These are phyloP conservation scores for Panaeolus papilionaceus DNA, from an alignment of 768 basidiomycete species.

Conservation along the genomic window DNA sequence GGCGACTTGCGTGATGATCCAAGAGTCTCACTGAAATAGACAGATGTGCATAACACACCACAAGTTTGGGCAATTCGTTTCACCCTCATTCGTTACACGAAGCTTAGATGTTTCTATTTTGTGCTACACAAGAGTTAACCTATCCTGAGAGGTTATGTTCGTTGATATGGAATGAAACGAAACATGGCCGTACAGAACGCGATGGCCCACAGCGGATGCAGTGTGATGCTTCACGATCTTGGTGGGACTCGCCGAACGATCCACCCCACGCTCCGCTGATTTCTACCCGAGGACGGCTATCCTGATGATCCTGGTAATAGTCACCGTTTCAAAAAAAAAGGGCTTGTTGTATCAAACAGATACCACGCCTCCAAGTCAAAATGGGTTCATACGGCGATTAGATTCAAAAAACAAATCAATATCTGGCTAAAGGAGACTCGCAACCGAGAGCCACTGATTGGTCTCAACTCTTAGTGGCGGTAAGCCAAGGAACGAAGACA, in stretches of 20 bases:
- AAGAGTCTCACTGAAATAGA: background rate
- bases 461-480: background rate
- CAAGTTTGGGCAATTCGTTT: background rate
- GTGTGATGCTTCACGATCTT: conserved; percentile 2
- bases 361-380: background rate
- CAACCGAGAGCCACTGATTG: conserved; percentile 3
- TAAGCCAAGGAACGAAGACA: background rate
- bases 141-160: background rate
- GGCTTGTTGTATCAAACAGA: background rate
- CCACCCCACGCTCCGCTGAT: conserved; percentile 12
- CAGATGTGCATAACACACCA: background rate
- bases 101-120: background rate
- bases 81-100: background rate
- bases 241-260: conserved; percentile 5
- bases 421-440: background rate
- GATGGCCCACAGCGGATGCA: conserved; percentile 3
- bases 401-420: background rate
- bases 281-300: conserved; percentile 2
- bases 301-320: background rate
- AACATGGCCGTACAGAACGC: background rate
- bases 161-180: conserved; percentile 1
- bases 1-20: conserved; percentile 6
- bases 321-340: background rate
- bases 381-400: conserved; percentile 12
- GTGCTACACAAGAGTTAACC: background rate